Conservation (phyloP, 2,329 filamentous ascomycete species). For the Scleromitrula shiraiana region DNA sequence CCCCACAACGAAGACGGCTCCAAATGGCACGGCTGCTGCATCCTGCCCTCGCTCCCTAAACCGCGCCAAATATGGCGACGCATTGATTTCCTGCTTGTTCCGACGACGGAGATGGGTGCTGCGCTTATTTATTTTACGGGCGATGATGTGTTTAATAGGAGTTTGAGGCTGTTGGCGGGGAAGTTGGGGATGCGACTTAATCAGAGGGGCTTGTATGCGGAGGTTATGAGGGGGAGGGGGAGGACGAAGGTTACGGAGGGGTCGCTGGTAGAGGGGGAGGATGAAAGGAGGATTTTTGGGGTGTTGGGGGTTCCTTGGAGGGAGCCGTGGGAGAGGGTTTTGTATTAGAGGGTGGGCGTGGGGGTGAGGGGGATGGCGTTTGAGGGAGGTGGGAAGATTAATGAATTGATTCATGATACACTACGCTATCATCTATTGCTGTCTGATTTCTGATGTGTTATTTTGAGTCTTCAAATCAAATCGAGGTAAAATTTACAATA, state of each 20-base stretch:
- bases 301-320: conserved; percentile 78
- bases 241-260: conserved; percentile 59
- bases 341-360: conserved; percentile 34
- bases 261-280: conserved; percentile 61
- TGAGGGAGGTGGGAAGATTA: background rate
- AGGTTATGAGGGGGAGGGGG: conserved; percentile 52
- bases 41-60: conserved; percentile 47
- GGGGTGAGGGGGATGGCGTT: background rate
- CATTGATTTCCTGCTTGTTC: conserved; percentile 79
- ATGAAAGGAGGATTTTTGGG: conserved; percentile 76
- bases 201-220: conserved; percentile 68
- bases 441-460: no score
- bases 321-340: conserved; percentile 67
- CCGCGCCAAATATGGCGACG: conserved; percentile 57
- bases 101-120: conserved; percentile 69
- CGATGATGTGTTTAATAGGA: conserved; percentile 90
- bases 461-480: no score
- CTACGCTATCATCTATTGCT: no score
- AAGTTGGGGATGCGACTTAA: conserved; percentile 81
- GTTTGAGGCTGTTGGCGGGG: conserved; percentile 68
- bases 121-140: conserved; percentile 94
- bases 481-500: background rate
- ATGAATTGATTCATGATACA: no score
- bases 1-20: conserved; percentile 44
- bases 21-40: conserved; percentile 85